Percentiles rank a stretch among this genome's conserved stretches.
phyloP scores from a whole-genome alignment of 345 rosid genomes.

The Corymbia maculata region DNA sequence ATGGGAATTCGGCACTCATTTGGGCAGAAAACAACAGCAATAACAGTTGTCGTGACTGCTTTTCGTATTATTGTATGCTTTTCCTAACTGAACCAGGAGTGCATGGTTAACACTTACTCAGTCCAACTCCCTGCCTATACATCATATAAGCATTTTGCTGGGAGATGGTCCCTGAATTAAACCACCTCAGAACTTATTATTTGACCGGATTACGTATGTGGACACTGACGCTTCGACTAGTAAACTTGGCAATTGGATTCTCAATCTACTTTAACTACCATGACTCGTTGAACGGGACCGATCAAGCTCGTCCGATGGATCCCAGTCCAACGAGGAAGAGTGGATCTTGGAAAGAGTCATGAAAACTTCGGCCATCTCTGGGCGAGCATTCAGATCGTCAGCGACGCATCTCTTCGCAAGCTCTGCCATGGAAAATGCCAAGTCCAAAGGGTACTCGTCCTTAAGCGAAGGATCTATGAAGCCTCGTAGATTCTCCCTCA shows the following conservation, averaged over 20 bases:
- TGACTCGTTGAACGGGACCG: conserved; percentile 28
- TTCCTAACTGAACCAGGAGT: background rate
- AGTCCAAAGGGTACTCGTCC: conserved; percentile 63
- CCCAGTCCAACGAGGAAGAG: conserved; percentile 77
- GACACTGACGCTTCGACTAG: background rate
- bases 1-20: background rate
- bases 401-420: conserved; percentile 61
- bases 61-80: background rate
- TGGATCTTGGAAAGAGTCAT: conserved; percentile 55
- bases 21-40: background rate
- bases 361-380: conserved; percentile 39
- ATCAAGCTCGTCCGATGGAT: conserved; percentile 61
- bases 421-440: conserved; percentile 74
- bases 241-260: background rate
- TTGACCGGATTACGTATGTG: background rate
- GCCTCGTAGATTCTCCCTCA: conserved; percentile 44
- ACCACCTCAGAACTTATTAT: background rate
- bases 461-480: conserved; percentile 58
- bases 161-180: background rate
- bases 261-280: conserved; percentile 3
- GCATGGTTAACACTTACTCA: background rate
- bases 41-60: background rate
- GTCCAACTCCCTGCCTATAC: background rate
- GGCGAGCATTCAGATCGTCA: conserved; percentile 54
- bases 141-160: background rate